Conservation (phyloP, 2,329 filamentous ascomycete genomes). For the Alternaria brassicicola region DNA sequence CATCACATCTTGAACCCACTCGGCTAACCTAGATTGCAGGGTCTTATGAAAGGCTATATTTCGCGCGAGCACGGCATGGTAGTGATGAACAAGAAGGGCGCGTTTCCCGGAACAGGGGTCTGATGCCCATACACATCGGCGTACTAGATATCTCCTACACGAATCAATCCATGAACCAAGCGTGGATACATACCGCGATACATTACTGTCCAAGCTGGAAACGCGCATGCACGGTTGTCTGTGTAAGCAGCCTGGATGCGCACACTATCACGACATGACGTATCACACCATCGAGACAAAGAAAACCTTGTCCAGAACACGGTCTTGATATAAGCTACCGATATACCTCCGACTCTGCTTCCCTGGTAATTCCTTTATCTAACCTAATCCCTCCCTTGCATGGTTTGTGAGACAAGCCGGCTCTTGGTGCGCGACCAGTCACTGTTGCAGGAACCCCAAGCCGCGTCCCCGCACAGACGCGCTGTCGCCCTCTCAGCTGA, state of each 20-base stretch:
- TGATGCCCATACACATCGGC: constrained; percentile 43
- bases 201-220: constrained; percentile 10
- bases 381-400: background rate
- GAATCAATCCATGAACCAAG: constrained; percentile 17
- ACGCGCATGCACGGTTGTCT: background rate
- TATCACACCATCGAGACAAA: background rate
- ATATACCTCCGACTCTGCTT: background rate
- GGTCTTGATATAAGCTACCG: background rate
- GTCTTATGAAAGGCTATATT: constrained; percentile 98
- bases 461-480: constrained; percentile 28
- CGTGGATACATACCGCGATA: constrained; percentile 9
- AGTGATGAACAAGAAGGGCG: constrained; percentile 88
- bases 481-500: constrained; percentile 42
- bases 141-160: constrained; percentile 11
- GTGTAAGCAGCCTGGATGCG: background rate
- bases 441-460: background rate
- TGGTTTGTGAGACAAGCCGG: constrained; percentile 4
- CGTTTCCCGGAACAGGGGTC: constrained; percentile 88
- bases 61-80: constrained; percentile 87
- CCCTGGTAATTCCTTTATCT: background rate
- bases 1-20: background rate
- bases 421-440: constrained; percentile 4
- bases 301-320: background rate
- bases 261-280: background rate
- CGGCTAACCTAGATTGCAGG: constrained; percentile 58